Conservation (phyloP, 1,284 basidiomycete genomes). For the Dichomitus squalens region DNA sequence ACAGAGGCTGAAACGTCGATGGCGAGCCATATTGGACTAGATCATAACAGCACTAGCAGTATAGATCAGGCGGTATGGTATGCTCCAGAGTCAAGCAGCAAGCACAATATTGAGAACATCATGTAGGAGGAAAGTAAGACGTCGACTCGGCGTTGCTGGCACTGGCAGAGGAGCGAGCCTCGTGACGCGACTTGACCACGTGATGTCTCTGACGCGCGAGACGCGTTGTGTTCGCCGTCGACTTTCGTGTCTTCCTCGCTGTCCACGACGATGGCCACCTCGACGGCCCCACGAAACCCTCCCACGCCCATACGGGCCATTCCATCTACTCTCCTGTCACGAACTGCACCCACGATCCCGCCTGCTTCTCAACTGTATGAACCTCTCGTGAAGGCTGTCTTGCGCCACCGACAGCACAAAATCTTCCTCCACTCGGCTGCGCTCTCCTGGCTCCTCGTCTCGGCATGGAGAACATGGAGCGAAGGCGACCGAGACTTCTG, state of each 20-base stretch:
- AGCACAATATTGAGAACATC: too few species aligned
- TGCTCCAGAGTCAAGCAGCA: too few species aligned
- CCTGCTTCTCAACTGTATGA: conserved; percentile 55
- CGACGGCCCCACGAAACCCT: conserved; percentile 5
- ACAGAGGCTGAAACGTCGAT: background rate
- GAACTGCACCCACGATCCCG: conserved; percentile 49
- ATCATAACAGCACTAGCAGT: background rate
- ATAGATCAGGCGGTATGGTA: too few species aligned
- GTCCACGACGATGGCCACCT: conserved; percentile 17
- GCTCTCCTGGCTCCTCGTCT: conserved; percentile 48
- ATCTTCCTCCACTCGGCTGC: conserved; percentile 53
- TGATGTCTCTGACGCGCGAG: conserved; percentile 16
- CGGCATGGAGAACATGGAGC: conserved; percentile 40
- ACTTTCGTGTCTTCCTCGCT: conserved; percentile 12
- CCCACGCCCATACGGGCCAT: conserved; percentile 34
- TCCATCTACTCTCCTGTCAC: conserved; percentile 41
- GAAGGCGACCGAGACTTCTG: conserved; percentile 37
- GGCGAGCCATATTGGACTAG: background rate
- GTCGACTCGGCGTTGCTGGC: background rate
- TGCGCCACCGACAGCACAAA: conserved; percentile 54
- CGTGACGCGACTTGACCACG: conserved; percentile 15
- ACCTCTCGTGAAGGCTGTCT: conserved; percentile 56
- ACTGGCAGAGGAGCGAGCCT: background rate
- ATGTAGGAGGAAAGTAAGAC: too few species aligned
- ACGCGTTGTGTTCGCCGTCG: conserved; percentile 13